Base-by-base conservation (phyloP, 345 rosid genomes). In the Melaleuca alternifolia region DNA sequence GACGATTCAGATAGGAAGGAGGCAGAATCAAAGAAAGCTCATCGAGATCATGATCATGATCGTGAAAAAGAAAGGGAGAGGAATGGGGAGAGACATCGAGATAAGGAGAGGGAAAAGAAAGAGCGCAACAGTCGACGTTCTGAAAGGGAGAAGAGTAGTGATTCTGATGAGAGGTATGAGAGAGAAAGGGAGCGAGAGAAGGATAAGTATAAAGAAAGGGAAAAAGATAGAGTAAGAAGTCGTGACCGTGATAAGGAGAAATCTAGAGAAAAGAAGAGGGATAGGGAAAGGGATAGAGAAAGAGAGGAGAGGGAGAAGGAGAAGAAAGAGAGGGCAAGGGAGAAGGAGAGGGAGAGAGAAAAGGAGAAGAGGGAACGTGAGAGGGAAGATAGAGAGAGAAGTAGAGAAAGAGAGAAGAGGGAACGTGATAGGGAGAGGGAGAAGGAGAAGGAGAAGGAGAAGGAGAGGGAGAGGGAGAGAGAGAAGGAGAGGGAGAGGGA, bases 1-100 rank as follows among this genome's bases (percentile, higher is more conserved):
- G 92, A 89, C n/a, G 92, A 92, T 75, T 85, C 86, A 1, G 90
- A 89, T 62, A 84, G 59, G 85, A 89, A 88, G 89, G 91, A 89
- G 26, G 92, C 85, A 30, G 97, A 91, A 89, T 90, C 90, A 24
- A 94, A 94, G 89, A 91, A 90, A 88, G 94, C 85, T 82, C 92
- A 89, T 51, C 94, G 93, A 44, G 92, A 91, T 77, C 90, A 90
- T 28, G 93, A 90, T 85, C 88, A 89, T 62, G 93, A 92, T 75
- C 89, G 88, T 86, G 96, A 92, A 84, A 88, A 89, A 53, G 95
- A 92, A 50, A 93, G 91, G 92, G 96, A 92, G 76, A 92, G 89
- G 41, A 88, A 87, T 83, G 90, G 88, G 51, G 94, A 84, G 51
- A 76, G 71, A 86, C 93, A 89, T 50, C 89, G 93, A 88, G 61